Evolutionary conservation across 768 basidiomycete species (phyloP).

Genomic region (Phanerochaete carnosa): DNA sequence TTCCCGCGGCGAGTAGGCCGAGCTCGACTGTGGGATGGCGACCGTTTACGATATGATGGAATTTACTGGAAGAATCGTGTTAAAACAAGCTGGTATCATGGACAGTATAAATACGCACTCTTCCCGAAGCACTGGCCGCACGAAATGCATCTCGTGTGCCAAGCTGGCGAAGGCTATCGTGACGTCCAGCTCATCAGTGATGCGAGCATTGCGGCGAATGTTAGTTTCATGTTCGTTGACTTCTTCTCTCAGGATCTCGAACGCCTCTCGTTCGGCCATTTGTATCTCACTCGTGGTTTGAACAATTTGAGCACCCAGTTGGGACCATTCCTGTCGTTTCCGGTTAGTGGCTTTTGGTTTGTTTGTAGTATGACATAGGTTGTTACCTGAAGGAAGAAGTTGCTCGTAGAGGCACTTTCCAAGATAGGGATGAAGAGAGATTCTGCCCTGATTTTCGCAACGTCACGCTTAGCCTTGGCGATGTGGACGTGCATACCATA

Average conservation of each 20-base stretch:
- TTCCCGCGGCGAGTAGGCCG: constrained; percentile 68
- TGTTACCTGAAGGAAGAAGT: constrained; percentile 64
- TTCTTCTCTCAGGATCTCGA: constrained; percentile 64
- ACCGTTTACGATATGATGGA: constrained; percentile 71
- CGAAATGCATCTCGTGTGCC: constrained; percentile 74
- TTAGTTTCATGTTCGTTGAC: constrained; percentile 55
- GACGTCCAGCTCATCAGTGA: constrained; percentile 88
- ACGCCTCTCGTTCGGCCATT: constrained; percentile 68
- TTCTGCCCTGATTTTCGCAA: constrained; percentile 41
- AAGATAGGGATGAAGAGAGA: constrained; percentile 55
- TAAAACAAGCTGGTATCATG: not conserved
- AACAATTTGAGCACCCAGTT: constrained; percentile 64
- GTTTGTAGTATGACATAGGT: not conserved
- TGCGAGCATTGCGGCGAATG: constrained; percentile 70
- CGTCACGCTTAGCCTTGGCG: constrained; percentile 60
- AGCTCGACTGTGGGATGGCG: constrained; percentile 94
- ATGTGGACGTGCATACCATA: constrained; percentile 79
- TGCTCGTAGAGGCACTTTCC: constrained; percentile 62
- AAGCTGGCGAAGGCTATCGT: constrained; percentile 76
- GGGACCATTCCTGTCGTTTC: constrained; percentile 61
- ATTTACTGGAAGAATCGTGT: constrained; percentile 34
- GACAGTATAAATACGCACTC: constrained; percentile 45
- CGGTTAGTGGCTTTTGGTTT: not conserved
- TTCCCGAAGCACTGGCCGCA: constrained; percentile 64
- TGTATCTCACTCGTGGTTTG: constrained; percentile 51